phyloP scores from a whole-genome alignment of 2,329 filamentous ascomycete genomes.

The Hymenoscyphus fraxineus region DNA sequence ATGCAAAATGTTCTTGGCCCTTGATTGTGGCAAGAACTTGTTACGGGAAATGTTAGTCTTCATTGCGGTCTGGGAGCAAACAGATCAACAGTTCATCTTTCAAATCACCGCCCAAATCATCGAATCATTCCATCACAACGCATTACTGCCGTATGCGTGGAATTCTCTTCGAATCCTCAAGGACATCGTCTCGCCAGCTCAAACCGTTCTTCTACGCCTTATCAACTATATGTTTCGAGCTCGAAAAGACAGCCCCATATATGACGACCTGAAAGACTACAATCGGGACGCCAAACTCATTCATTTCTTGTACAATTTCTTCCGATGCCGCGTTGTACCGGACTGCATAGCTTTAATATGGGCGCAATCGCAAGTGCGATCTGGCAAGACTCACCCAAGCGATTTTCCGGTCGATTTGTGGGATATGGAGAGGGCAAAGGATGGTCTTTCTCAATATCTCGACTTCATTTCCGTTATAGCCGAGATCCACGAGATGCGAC shows the following conservation, averaged over 20 bases:
- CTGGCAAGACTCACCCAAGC: constrained; percentile 68
- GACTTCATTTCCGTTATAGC: constrained; percentile 90
- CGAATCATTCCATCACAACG: constrained; percentile 85
- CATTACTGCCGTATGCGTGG: constrained; percentile 87
- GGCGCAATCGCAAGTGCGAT: constrained; percentile 83
- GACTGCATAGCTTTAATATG: constrained; percentile 94
- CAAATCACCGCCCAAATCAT: constrained; percentile 96
- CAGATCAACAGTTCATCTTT: constrained; percentile 90
- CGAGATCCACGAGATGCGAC: constrained; percentile 78
- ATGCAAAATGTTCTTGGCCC: constrained; percentile 82
- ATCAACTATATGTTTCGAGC: constrained; percentile 84
- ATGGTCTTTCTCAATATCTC: constrained; percentile 89
- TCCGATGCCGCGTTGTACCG: constrained; percentile 86
- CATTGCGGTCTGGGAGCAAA: constrained; percentile 94
- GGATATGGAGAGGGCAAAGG: constrained; percentile 97
- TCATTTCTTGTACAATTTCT: constrained; percentile 89
- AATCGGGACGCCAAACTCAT: constrained; percentile 60
- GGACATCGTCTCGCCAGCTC: constrained; percentile 92
- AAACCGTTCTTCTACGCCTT: constrained; percentile 87
- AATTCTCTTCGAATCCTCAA: constrained; percentile 88
- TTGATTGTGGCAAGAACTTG: constrained; percentile 86
- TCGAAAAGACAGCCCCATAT: constrained; percentile 39
- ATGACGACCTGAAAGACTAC: constrained; percentile 51
- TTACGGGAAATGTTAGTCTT: constrained; percentile 90
- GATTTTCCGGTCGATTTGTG: constrained; percentile 93